Conservation (phyloP, 805 yeast genomes). For the Metschnikowia cubensis region DNA sequence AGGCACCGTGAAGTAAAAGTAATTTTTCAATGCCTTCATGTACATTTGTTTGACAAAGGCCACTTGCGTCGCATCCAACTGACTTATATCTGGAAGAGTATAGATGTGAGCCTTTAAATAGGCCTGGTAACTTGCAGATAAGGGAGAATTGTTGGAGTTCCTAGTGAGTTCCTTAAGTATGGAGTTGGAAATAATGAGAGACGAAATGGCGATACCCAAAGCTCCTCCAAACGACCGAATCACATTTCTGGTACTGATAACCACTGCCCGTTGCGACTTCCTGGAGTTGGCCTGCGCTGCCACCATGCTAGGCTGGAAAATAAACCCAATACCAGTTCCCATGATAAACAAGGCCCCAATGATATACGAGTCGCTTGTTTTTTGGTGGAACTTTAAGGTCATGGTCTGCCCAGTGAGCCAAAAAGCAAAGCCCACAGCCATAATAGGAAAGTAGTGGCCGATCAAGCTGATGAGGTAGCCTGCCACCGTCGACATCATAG, state of each 20-base stretch:
- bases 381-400: constrained; percentile 28
- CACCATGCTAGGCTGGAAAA: constrained; percentile 54
- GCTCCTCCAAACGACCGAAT: constrained; percentile 61
- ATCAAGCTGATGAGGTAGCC: constrained; percentile 44
- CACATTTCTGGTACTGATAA: constrained; percentile 54
- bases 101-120: constrained; percentile 29
- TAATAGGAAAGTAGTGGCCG: constrained; percentile 41
- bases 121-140: constrained; percentile 15
- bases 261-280: constrained; percentile 54
- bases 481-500: constrained; percentile 38
- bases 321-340: constrained; percentile 43
- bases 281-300: constrained; percentile 52
- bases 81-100: constrained; percentile 22
- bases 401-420: constrained; percentile 43
- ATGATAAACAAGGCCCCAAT: constrained; percentile 35
- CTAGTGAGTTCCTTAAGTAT: constrained; percentile 22
- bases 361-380: constrained; percentile 32
- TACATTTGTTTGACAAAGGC: constrained; percentile 22
- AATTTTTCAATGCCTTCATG: constrained; percentile 25
- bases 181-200: constrained; percentile 36
- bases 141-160: constrained; percentile 1
- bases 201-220: constrained; percentile 49
- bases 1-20: constrained; percentile 34
- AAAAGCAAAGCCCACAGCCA: constrained; percentile 37
- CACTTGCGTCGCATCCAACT: constrained; percentile 21